Conservation (phyloP, 163 green algal species). For the Trebouxiophyceae sp. region DNA sequence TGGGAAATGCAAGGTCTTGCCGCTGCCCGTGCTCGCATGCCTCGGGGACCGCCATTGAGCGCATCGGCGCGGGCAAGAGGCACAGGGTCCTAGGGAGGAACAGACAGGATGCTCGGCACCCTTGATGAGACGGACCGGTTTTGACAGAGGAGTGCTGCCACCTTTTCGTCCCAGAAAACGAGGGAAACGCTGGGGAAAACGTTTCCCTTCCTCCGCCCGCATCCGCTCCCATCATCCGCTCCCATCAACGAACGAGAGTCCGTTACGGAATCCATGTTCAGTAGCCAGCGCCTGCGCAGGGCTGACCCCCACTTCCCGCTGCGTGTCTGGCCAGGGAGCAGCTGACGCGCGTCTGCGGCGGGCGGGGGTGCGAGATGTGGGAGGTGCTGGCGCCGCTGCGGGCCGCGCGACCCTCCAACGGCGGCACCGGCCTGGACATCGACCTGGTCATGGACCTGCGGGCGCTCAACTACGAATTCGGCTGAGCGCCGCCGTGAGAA, state of each 20-base stretch:
- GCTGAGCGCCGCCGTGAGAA: no score
- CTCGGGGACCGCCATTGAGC: background rate
- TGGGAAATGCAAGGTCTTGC: no score
- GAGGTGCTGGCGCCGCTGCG: constrained; percentile 44
- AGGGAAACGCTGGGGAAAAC: background rate
- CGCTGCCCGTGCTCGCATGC: constrained; percentile 9
- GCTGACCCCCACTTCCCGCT: no score
- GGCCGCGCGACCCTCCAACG: constrained; percentile 34
- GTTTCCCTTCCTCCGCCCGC: background rate
- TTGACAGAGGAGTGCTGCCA: no score
- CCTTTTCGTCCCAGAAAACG: no score
- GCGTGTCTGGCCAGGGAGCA: background rate
- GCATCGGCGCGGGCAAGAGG: no score
- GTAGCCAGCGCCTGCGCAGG: background rate
- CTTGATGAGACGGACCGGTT: no score
- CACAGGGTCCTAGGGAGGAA: no score
- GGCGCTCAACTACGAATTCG: constrained; percentile 52
- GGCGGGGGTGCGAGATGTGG: constrained; percentile 29
- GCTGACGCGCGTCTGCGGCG: constrained; percentile 20
- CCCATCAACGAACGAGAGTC: no score
- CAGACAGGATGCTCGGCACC: no score
- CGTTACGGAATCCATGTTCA: background rate
- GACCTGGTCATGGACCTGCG: constrained; percentile 42
- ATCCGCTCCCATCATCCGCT: background rate
- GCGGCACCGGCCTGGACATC: constrained; percentile 33